Evolutionary conservation across 176 grass and related monocot species (phyloP).

Genomic region (Rhipidocladum racemiflorum): DNA sequence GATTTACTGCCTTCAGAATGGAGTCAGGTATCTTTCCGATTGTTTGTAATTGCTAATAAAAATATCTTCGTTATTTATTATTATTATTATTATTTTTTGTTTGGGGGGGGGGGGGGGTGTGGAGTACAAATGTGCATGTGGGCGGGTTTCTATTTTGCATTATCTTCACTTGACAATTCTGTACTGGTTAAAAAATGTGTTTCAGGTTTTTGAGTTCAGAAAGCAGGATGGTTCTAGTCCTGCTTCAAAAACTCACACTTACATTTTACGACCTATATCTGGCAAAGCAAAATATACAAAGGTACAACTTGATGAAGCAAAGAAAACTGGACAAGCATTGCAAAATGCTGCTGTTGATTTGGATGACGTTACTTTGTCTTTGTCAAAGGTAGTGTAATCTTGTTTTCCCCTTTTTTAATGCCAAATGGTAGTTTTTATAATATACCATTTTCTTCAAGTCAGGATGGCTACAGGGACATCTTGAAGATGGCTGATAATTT

Average conservation of each 20-base stretch:
- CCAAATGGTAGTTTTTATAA: slow-evolving; percentile 5
- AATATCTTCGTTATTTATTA: too few relatives aligned
- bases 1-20: slow-evolving; percentile 91
- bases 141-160: neutral
- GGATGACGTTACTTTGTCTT: slow-evolving; percentile 89
- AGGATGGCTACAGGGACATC: slow-evolving; percentile 94
- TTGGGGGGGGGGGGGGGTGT: neutral
- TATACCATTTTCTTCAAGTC: slow-evolving; percentile 30
- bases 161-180: slow-evolving; percentile 12
- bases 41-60: slow-evolving; percentile 22
- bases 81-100: too few relatives aligned
- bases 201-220: slow-evolving; percentile 84
- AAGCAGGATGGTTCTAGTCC: slow-evolving; percentile 35
- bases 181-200: slow-evolving; percentile 21
- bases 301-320: slow-evolving; percentile 68
- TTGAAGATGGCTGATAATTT: slow-evolving; percentile 98
- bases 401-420: neutral
- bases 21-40: slow-evolving; percentile 65
- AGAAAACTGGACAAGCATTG: slow-evolving; percentile 74
- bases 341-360: slow-evolving; percentile 90
- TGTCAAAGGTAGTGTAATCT: slow-evolving; percentile 70
- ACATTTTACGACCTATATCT: slow-evolving; percentile 83
- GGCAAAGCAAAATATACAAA: slow-evolving; percentile 93
- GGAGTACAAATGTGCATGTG: neutral
- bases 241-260: slow-evolving; percentile 57